A percentile compares a stretch with the other conserved stretches of the same genome.
phyloP scores from a whole-genome alignment of 192 early-diverging fungal species.

The Podila epigama region DNA sequence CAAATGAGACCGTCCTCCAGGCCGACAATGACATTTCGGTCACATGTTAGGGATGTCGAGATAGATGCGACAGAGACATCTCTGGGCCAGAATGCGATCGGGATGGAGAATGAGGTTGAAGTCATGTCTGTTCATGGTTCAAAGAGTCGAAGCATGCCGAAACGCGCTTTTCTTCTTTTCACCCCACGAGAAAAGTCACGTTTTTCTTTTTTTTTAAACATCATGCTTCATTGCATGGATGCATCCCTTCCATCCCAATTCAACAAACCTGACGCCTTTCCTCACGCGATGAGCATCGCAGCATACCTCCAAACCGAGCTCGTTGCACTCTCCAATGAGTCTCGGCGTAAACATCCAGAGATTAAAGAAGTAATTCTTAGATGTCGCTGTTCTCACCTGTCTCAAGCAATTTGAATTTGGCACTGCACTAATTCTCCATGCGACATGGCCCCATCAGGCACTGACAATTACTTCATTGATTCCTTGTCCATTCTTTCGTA shows the following conservation, averaged over 20 bases:
- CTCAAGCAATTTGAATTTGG: not conserved
- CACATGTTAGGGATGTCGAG: constrained; percentile 48
- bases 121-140: too few relatives aligned
- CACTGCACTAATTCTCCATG: too few relatives aligned
- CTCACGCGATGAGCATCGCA: constrained; percentile 48
- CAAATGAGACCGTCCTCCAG: constrained; percentile 63
- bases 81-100: constrained; percentile 57
- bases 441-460: too few relatives aligned
- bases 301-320: constrained; percentile 82
- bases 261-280: not conserved
- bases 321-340: constrained; percentile 83
- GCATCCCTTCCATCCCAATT: too few relatives aligned
- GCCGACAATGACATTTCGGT: constrained; percentile 55
- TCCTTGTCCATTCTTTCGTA: not conserved
- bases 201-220: too few relatives aligned
- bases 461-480: too few relatives aligned
- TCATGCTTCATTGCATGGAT: not conserved
- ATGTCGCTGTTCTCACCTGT: not conserved
- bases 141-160: not conserved
- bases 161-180: too few relatives aligned
- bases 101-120: constrained; percentile 56
- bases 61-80: constrained; percentile 47
- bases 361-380: constrained; percentile 85
- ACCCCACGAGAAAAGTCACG: too few relatives aligned
- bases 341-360: constrained; percentile 87